phyloP scores from a whole-genome alignment of 2,329 filamentous ascomycete genomes.

The Lizonia empirigonia region DNA sequence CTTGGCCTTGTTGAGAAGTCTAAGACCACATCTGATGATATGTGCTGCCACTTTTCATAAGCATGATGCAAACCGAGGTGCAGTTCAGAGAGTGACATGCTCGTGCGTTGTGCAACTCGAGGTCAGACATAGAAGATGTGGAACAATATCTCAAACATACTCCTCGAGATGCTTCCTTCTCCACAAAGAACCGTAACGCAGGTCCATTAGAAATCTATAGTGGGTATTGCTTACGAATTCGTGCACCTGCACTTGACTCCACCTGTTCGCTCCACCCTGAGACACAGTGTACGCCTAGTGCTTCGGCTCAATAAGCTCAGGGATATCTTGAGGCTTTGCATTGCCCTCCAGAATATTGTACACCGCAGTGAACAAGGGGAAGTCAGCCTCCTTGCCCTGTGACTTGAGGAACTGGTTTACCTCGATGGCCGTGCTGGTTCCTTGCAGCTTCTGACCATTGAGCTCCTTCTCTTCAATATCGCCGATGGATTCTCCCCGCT shows the following conservation, averaged over 20 bases:
- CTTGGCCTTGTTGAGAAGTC: neutral
- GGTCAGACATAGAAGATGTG: neutral
- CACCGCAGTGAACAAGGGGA: slow-evolving; percentile 91
- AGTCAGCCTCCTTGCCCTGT: slow-evolving; percentile 77
- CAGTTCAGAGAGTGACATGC: neutral
- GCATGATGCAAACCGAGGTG: neutral
- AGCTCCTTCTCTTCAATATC: slow-evolving; percentile 89
- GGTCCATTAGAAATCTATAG: slow-evolving; percentile 13
- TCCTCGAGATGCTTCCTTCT: neutral
- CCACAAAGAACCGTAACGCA: neutral
- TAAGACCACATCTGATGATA: no score
- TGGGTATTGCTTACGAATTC: slow-evolving; percentile 19
- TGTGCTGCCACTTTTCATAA: neutral
- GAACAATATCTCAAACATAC: neutral
- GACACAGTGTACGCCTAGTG: slow-evolving; percentile 11
- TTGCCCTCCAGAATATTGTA: slow-evolving; percentile 78
- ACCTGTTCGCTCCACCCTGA: neutral
- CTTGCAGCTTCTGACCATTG: slow-evolving; percentile 96
- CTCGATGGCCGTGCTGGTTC: slow-evolving; percentile 88
- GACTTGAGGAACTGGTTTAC: slow-evolving; percentile 87
- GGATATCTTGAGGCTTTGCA: slow-evolving; percentile 80
- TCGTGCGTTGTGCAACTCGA: neutral
- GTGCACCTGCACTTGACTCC: neutral
- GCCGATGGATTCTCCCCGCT: slow-evolving; percentile 77
- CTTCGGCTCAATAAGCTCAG: slow-evolving; percentile 61